phyloP scores from a whole-genome alignment of 176 grass and related monocot genomes.

The Pharus latifolius region DNA sequence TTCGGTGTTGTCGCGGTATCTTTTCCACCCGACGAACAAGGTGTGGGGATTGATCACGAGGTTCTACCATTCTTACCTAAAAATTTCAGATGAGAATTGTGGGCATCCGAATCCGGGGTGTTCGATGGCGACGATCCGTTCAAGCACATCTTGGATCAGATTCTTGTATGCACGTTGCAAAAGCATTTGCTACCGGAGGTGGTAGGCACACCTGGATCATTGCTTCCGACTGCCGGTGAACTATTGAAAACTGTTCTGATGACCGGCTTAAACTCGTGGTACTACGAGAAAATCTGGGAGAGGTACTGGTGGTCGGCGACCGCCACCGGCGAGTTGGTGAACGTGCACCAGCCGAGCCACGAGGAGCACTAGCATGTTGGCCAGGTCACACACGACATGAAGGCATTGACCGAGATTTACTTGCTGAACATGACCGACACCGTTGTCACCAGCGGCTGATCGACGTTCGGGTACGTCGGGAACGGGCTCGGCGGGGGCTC shows the following conservation, averaged over 20 bases:
- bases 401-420: constrained; percentile 10
- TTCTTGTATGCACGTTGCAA: background rate
- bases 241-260: background rate
- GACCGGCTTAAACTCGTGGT: background rate
- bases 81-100: background rate
- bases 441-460: background rate
- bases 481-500: constrained; percentile 1
- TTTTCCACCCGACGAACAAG: constrained; percentile 15
- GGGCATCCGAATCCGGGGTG: constrained; percentile 1
- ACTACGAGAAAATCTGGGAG: constrained; percentile 5
- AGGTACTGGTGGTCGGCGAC: constrained; percentile 9
- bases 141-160: background rate
- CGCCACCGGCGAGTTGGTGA: background rate
- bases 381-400: background rate
- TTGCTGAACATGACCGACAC: background rate
- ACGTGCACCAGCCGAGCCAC: constrained; percentile 12
- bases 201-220: background rate
- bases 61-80: constrained; percentile 4
- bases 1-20: constrained; percentile 16
- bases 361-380: background rate
- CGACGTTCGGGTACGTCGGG: background rate
- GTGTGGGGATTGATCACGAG: constrained; percentile 27
- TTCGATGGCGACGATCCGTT: background rate
- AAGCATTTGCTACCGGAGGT: background rate
- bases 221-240: background rate